These are phyloP conservation scores for Pseudogymnoascus verrucosus DNA, from an alignment of 2,329 filamentous ascomycete species.

Conservation along the genomic window DNA sequence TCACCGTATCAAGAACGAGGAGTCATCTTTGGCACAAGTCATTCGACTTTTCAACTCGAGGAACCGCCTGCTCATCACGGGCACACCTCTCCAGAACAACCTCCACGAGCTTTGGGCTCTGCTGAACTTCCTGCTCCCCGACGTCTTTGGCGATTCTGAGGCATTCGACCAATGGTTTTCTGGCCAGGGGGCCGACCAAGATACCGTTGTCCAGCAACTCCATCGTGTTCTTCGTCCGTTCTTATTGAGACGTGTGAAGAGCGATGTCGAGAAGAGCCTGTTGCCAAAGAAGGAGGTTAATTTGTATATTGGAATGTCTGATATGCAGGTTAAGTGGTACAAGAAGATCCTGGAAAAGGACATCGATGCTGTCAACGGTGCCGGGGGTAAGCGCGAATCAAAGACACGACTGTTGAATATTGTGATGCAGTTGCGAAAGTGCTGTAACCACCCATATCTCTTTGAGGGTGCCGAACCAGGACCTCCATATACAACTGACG, in stretches of 20 bases:
- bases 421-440: constrained; percentile 98
- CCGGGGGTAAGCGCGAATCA: constrained; percentile 90
- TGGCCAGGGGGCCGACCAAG: constrained; percentile 79
- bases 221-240: constrained; percentile 91
- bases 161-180: constrained; percentile 99
- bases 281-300: constrained; percentile 97
- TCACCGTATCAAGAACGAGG: constrained; percentile 98
- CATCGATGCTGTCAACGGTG: constrained; percentile 96
- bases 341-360: constrained; percentile 98
- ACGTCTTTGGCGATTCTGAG: constrained; percentile 93
- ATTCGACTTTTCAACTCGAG: constrained; percentile 94
- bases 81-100: constrained; percentile 95
- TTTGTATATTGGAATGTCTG: constrained; percentile 94
- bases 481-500: constrained; percentile 95
- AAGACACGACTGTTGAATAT: constrained; percentile 97
- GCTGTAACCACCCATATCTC: constrained; percentile 96
- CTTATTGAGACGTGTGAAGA: constrained; percentile 90
- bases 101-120: constrained; percentile 96
- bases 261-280: constrained; percentile 94
- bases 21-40: constrained; percentile 92
- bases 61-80: constrained; percentile 90
- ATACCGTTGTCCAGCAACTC: constrained; percentile 90
- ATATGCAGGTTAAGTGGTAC: constrained; percentile 99
- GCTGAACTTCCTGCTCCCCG: constrained; percentile 93
- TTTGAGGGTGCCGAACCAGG: constrained; percentile 97